Evolutionary conservation across 1,139 yeast genomes (phyloP), one percentile per base, ranked within the genome.

Genomic region (Wickerhamomyces sp.): DNA sequence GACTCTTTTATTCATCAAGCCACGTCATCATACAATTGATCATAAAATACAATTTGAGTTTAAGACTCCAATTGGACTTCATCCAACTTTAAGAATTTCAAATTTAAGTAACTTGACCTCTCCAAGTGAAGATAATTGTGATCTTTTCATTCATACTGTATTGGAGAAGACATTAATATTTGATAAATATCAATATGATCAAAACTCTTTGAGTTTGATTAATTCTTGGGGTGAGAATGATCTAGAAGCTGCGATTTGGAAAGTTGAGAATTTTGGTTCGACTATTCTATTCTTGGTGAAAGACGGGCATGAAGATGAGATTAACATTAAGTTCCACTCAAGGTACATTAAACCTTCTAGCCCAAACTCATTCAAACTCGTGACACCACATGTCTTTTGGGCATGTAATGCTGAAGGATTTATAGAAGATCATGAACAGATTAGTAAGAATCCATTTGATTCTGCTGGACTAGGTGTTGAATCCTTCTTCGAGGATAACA

Each of bases 191-290:
- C 71, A 67, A 50, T 67, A 75, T 4, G 58, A 68, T 4, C 63
- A 64, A 3, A 44, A 41, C 0, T 54, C 60, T 0, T 40, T 61
- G 4, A 45, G 51, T 10, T 47, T 67, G 11, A 35, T 61, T 4
- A 53, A 56, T 26, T 49, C 63, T 1, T 65, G 62, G 59, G 72
- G 72, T n/a, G 65, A 64, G 39, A 53, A 54, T 34, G 69, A 67
- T 46, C 45, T 68, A 31, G 72, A 68, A 45, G 69, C 71, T 27
- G 82, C 83, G 4, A 70, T 64, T 29, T 78, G 78, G 72, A 66
- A 67, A 36, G 65, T 71, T 6, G 52, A 57, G 2, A 60, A 68
- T 18, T 73, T 73, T 70, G 81, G 81, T 0, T 57, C 60, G 3
- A 40, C 46, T 14, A 43, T 72, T 72, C 36, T 72, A 30, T 64